Base-by-base conservation (phyloP, 2,329 filamentous ascomycete species). In the Cytospora chrysosperma region DNA sequence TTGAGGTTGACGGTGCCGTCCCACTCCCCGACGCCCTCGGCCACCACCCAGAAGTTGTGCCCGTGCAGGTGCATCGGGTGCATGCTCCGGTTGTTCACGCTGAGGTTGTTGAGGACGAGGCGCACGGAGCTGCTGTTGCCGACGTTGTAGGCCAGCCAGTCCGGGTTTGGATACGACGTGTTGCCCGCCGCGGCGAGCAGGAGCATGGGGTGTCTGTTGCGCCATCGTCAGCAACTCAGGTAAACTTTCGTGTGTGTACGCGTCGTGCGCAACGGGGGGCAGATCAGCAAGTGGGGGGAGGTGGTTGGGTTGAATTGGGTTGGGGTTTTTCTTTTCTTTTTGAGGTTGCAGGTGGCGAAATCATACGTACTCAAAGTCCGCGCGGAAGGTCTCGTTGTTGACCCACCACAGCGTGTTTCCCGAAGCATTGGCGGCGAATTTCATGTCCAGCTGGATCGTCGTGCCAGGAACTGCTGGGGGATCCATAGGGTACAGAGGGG, bases 1-100 rank as follows among this genome's bases (percentile, higher is more conserved):
- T 43, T 24, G 5, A 50, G 28, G 15, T 50, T 54, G 26, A 63
- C 30, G 24, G 21, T 52, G 24, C 49, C 49, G 26, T 30, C 56
- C 55, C 24, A 58, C 34, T 50, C 54, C 26, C 61, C 61, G 15
- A 30, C 43, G 27, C 61, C 60, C 3, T 55, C 8, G 4, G 47
- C 43, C 21, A 62, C 43, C 9, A 57, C 60, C 60, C 49, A 52
- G 26, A 62, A 62, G 53, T 62, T 53, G 27, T 61, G 59, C 6
- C 59, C 59, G n/a, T 61, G 59, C 15, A 62, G 53, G 24, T 62
- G 59, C n/a, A 62, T 62, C 2, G 60, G 60, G 24, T 62, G 60
- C 3, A 43, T 40, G 30, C 52, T 55, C 53, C 56, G 43, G 47
- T 30, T 28, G 1, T 13, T 40, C 13, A 28, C 43, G 19, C 40